These are phyloP conservation scores for Juglanconis oblonga DNA, from an alignment of 2,329 filamentous ascomycete species.

Conservation along the genomic window DNA sequence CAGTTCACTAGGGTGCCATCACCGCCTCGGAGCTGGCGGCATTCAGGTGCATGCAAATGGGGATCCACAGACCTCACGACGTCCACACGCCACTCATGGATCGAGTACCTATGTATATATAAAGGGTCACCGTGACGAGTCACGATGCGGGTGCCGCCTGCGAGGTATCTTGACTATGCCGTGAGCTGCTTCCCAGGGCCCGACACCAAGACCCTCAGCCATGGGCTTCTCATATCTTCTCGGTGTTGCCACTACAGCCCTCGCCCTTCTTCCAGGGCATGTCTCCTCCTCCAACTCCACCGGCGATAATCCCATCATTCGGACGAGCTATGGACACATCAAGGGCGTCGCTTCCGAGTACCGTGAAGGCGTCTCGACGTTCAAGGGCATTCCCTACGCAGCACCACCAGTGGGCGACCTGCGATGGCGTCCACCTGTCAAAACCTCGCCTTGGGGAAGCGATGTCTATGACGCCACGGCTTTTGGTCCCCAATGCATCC, in stretches of 20 bases:
- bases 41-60: not conserved
- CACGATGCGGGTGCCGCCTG: too few relatives aligned
- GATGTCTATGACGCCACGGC: slow-evolving; percentile 48
- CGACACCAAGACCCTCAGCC: not conserved
- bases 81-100: too few relatives aligned
- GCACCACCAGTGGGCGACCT: slow-evolving; percentile 62
- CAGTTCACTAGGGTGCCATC: not conserved
- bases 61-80: too few relatives aligned
- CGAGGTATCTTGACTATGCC: too few relatives aligned
- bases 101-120: not conserved
- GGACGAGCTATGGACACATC: slow-evolving; percentile 2
- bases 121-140: too few relatives aligned
- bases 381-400: slow-evolving; percentile 64
- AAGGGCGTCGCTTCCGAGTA: not conserved
- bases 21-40: not conserved
- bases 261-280: not conserved
- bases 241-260: not conserved
- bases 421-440: slow-evolving; percentile 61
- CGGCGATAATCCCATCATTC: not conserved
- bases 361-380: not conserved
- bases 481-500: slow-evolving; percentile 30
- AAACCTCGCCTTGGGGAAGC: slow-evolving; percentile 46
- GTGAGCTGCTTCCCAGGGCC: not conserved
- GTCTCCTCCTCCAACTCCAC: not conserved
- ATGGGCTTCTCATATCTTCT: not conserved